A percentile compares a stretch with the other conserved stretches of the same genome.
These are phyloP conservation scores for Sphagnum contortum DNA, from an alignment of 225 moss, liverwort and hornwort genomes.

Conservation along the genomic window DNA sequence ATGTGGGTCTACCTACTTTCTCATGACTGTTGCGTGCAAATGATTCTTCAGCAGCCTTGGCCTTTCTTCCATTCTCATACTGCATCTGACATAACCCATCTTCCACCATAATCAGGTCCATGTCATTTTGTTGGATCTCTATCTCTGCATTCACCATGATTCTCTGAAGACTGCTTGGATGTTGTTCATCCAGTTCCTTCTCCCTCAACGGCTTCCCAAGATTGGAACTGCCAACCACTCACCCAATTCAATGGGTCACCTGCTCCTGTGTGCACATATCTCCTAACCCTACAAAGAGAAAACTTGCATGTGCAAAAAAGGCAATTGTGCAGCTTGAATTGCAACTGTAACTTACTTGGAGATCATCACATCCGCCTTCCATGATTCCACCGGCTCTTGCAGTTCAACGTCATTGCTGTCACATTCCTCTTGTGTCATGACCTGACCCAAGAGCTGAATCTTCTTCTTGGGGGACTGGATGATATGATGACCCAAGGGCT, in stretches of 20 bases:
- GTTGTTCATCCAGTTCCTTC: constrained; percentile 11
- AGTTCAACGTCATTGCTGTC: background rate
- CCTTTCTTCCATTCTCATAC: constrained; percentile 15
- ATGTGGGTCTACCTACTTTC: constrained; percentile 7
- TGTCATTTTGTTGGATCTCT: constrained; percentile 27
- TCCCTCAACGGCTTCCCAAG: constrained; percentile 17
- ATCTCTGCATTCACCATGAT: constrained; percentile 13
- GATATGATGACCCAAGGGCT: background rate
- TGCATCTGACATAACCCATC: constrained; percentile 19
- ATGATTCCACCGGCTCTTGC: constrained; percentile 10
- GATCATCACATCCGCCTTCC: constrained; percentile 7
- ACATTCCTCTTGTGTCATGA: background rate
- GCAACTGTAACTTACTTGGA: constrained; percentile 9
- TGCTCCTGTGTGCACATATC: too few relatives aligned
- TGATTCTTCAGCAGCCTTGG: background rate
- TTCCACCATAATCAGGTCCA: constrained; percentile 20
- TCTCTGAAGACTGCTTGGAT: constrained; percentile 11
- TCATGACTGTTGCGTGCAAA: constrained; percentile 18
- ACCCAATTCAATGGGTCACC: too few relatives aligned
- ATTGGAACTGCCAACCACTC: background rate
- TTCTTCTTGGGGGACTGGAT: too few relatives aligned
- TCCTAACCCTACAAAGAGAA: too few relatives aligned
- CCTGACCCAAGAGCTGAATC: too few relatives aligned
- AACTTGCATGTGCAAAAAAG: too few relatives aligned
- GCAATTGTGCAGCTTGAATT: too few relatives aligned